phyloP scores from a whole-genome alignment of 768 basidiomycete genomes.

The Kwoniella shandongensis region DNA sequence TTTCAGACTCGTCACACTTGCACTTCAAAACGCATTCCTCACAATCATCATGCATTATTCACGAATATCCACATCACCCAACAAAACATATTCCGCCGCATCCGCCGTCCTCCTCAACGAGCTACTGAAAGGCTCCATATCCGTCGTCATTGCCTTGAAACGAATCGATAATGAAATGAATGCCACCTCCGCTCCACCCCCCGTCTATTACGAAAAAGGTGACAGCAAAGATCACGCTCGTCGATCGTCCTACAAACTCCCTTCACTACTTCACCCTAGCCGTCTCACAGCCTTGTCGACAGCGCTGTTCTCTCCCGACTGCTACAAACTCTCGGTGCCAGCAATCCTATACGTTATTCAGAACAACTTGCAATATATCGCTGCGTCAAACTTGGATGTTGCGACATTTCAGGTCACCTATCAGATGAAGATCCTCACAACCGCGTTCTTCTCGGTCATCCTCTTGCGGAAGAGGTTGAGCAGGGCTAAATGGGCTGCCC shows the following conservation, averaged over 20 bases:
- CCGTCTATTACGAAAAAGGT: constrained; percentile 24
- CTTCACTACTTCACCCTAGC: constrained; percentile 34
- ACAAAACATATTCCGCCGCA: constrained; percentile 83
- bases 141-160: constrained; percentile 75
- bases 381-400: constrained; percentile 87
- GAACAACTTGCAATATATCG: constrained; percentile 93
- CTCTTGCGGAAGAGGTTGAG: constrained; percentile 74
- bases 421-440: constrained; percentile 96
- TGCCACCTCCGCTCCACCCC: constrained; percentile 20
- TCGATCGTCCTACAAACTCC: constrained; percentile 10
- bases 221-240: constrained; percentile 3
- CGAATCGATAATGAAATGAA: constrained; percentile 57
- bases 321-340: constrained; percentile 96
- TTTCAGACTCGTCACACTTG: constrained; percentile 59
- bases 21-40: constrained; percentile 85
- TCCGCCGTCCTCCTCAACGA: constrained; percentile 92
- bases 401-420: constrained; percentile 97
- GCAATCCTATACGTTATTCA: constrained; percentile 94
- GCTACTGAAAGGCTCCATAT: constrained; percentile 86
- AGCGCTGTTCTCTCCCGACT: constrained; percentile 82
- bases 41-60: constrained; percentile 98
- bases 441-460: constrained; percentile 81
- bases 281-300: constrained; percentile 63
- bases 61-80: constrained; percentile 72
- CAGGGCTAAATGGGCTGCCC: constrained; percentile 75